Evolutionary conservation across 129 eudicot genomes (phyloP), one percentile per base, ranked within the genome.

Genomic region (Escallonia rubra): DNA sequence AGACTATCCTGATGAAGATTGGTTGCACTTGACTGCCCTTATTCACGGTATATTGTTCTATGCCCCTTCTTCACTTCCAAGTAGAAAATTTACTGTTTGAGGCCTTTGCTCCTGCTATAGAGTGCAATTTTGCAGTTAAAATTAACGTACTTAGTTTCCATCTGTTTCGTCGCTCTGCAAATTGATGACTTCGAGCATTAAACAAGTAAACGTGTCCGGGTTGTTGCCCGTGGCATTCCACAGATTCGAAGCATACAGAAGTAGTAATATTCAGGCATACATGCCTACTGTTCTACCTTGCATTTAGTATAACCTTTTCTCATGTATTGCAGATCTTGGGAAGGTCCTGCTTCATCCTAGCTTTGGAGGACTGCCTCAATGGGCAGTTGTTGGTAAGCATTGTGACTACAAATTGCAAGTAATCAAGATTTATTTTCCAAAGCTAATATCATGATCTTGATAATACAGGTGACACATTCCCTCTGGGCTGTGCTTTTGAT

Each of bases 401-500:
- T 44, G 41, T 10, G 2, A 23, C 34, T 23, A 23, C 1, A 23
- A 23, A 23, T 23, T 23, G 34, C 34, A 23, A 23, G 34, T 23
- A 23, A 23, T 23, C 4, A 15, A 12, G 10, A 51, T 4, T 8
- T 10, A 49, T 16, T 3, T 50, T 23, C 2, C 39, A 2, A 10
- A 3, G 3, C 5, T 54, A 2, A 11, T 11, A 11, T 54, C 4
- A 54, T 54, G 10, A 46, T 5, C 50, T 46, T 3, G 3, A 10
- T 2, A 54, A 43, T 12, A 2, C 53, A 68, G 79, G 86, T 49
- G 96, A 88, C 77, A 92, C 96, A 52, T 88, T 74, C 63, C 98
- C 98, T 54, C 86, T 92, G 76, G 98, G 98, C 7, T 92, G 98
- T 84, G 86, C 86, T 62, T 89, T 88, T 51, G 95, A 88, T 60